A percentile compares a stretch with the other conserved stretches of the same genome.
These are phyloP conservation scores for Serendipita sp. DNA, from an alignment of 768 basidiomycete species.

Conservation along the genomic window DNA sequence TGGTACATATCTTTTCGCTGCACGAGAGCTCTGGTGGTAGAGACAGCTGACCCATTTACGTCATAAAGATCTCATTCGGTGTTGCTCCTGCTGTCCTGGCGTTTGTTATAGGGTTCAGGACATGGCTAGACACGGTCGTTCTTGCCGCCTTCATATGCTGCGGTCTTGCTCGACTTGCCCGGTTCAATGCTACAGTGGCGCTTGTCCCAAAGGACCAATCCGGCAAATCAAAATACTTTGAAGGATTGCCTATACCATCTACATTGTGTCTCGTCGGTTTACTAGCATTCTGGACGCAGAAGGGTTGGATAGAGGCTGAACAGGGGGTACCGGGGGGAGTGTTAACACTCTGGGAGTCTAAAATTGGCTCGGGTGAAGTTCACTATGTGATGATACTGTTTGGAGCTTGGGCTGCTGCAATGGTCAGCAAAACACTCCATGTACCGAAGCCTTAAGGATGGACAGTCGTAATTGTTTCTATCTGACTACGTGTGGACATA, in stretches of 20 bases:
- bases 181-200: slow-evolving; percentile 97
- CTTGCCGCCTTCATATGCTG: slow-evolving; percentile 87
- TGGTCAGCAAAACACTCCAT: slow-evolving; percentile 94
- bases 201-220: slow-evolving; percentile 70
- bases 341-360: slow-evolving; percentile 52
- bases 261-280: slow-evolving; percentile 64
- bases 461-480: background rate
- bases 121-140: slow-evolving; percentile 74
- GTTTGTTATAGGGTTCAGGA: slow-evolving; percentile 80
- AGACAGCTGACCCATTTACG: background rate
- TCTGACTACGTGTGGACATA: background rate
- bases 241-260: slow-evolving; percentile 92
- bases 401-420: slow-evolving; percentile 77
- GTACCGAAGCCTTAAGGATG: slow-evolving; percentile 53
- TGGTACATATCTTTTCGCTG: slow-evolving; percentile 46
- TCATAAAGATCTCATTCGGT: slow-evolving; percentile 79
- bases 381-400: slow-evolving; percentile 70
- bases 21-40: background rate
- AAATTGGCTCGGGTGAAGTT: slow-evolving; percentile 66
- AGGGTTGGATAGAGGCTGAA: slow-evolving; percentile 71
- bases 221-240: slow-evolving; percentile 90
- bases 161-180: slow-evolving; percentile 88
- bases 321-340: slow-evolving; percentile 60
- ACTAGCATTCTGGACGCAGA: slow-evolving; percentile 66
- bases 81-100: slow-evolving; percentile 90